phyloP scores from a whole-genome alignment of 2,329 filamentous ascomycete species.

The Stemphylium vesicarium region DNA sequence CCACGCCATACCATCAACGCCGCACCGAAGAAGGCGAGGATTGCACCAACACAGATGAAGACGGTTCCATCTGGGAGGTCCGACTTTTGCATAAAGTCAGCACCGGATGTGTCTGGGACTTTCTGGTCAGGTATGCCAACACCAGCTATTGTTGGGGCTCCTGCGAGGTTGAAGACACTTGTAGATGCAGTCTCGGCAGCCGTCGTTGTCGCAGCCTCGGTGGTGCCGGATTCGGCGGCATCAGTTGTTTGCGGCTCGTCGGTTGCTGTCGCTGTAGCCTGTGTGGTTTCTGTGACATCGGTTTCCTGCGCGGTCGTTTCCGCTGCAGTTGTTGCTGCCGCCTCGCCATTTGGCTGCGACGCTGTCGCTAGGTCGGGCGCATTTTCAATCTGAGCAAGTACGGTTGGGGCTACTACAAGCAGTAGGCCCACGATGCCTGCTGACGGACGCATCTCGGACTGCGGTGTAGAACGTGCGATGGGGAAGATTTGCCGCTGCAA shows the following conservation, averaged over 20 bases:
- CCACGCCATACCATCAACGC: slow-evolving; percentile 87
- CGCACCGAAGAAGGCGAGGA: slow-evolving; percentile 80
- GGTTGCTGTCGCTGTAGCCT: slow-evolving; percentile 17
- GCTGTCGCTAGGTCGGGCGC: slow-evolving; percentile 40
- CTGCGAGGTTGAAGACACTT: slow-evolving; percentile 42
- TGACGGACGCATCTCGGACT: slow-evolving; percentile 38
- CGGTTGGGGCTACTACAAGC: slow-evolving; percentile 38
- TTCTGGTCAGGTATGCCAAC: slow-evolving; percentile 70
- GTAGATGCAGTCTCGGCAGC: slow-evolving; percentile 35
- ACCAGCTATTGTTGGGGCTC: slow-evolving; percentile 60
- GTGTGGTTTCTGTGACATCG: slow-evolving; percentile 7
- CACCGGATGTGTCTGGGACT: slow-evolving; percentile 81
- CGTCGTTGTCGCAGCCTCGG: slow-evolving; percentile 23
- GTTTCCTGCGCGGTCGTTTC: slow-evolving; percentile 10
- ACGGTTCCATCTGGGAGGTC: slow-evolving; percentile 88
- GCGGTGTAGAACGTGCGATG: slow-evolving; percentile 21
- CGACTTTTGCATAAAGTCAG: slow-evolving; percentile 91
- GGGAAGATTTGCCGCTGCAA: slow-evolving; percentile 10
- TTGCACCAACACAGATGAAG: slow-evolving; percentile 92
- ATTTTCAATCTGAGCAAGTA: slow-evolving; percentile 39
- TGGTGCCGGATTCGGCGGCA: slow-evolving; percentile 13
- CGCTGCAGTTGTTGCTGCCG: slow-evolving; percentile 21
- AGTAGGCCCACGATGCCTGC: slow-evolving; percentile 39
- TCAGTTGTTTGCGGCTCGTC: neutral
- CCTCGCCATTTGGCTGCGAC: slow-evolving; percentile 28